These are phyloP conservation scores for Quercus aquifolioides DNA, from an alignment of 306 rosid species.

Conservation along the genomic window DNA sequence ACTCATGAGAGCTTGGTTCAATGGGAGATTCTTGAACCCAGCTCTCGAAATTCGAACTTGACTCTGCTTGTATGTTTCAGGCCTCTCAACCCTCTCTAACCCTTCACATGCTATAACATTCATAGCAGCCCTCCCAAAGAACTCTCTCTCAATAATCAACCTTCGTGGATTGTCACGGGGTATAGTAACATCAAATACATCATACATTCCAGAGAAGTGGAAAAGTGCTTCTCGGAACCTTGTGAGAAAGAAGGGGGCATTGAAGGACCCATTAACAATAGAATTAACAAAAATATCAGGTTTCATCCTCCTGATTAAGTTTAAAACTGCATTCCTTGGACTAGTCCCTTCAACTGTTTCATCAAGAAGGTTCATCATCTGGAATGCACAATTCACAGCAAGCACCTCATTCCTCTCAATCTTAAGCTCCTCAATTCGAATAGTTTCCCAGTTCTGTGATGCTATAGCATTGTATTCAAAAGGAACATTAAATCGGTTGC, in stretches of 20 bases:
- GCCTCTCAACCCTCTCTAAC: background rate
- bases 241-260: background rate
- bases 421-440: conserved; percentile 1
- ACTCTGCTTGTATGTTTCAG: background rate
- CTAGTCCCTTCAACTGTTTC: background rate
- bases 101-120: conserved; percentile 1
- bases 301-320: background rate
- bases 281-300: background rate
- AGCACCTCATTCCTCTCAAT: background rate
- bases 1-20: background rate
- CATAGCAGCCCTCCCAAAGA: background rate
- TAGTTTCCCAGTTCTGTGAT: background rate
- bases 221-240: background rate
- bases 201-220: background rate
- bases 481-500: conserved; percentile 56
- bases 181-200: background rate
- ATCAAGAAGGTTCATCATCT: background rate
- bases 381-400: background rate
- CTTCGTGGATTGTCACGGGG: background rate
- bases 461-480: conserved; percentile 49
- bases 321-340: background rate
- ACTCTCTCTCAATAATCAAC: background rate
- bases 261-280: background rate
- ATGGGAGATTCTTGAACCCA: background rate
- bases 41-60: background rate